Evolutionary conservation across 345 rosid genomes (phyloP).

Genomic region (Sonneratia alba): DNA sequence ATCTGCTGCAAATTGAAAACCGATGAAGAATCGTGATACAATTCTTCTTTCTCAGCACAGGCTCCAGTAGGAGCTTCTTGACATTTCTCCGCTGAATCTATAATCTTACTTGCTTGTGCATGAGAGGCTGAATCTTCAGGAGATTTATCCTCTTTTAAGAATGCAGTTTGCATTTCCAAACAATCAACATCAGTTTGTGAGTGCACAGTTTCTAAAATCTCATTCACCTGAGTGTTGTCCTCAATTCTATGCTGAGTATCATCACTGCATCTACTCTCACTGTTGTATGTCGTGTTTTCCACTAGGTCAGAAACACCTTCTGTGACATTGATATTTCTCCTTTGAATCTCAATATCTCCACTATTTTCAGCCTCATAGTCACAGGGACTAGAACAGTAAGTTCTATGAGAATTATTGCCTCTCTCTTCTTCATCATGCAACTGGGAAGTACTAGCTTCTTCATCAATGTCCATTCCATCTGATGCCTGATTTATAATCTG

Average conservation of each 20-base stretch:
- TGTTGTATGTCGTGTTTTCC: neutral
- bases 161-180: neutral
- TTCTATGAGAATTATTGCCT: constrained; percentile 2
- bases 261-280: neutral
- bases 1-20: neutral
- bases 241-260: neutral
- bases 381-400: neutral
- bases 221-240: neutral
- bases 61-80: constrained; percentile 17
- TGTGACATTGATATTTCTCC: neutral
- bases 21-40: neutral
- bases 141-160: constrained; percentile 1
- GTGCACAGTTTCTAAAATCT: neutral
- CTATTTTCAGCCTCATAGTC: neutral
- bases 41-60: constrained; percentile 15
- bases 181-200: neutral
- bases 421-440: constrained; percentile 1
- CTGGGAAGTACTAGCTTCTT: constrained; percentile 12
- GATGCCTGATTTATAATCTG: constrained; percentile 15
- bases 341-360: neutral
- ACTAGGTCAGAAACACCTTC: neutral
- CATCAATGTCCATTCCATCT: constrained; percentile 12
- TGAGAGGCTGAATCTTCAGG: neutral
- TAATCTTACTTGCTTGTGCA: constrained; percentile 2
- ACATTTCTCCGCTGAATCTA: constrained; percentile 13